These are phyloP conservation scores for Populus hybrid DNA, from an alignment of 441 rosid genomes.

Conservation along the genomic window DNA sequence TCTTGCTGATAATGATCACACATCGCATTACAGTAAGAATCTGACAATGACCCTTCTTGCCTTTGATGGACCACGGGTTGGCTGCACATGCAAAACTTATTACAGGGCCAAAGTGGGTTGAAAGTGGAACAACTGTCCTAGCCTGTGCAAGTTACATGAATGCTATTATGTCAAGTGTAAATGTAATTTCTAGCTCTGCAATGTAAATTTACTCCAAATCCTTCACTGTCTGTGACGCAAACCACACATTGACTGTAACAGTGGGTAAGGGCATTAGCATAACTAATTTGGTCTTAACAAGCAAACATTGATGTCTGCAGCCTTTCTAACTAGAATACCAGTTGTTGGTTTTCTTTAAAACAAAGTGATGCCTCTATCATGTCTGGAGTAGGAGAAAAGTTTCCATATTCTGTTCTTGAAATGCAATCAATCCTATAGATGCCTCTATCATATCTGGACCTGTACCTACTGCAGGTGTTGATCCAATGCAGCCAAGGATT, in stretches of 20 bases:
- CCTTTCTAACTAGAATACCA: conserved; percentile 10
- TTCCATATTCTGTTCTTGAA: conserved; percentile 19
- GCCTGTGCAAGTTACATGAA: neutral
- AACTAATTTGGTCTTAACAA: conserved; percentile 6
- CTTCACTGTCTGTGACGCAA: neutral
- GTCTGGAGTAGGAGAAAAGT: conserved; percentile 15
- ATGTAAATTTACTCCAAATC: neutral
- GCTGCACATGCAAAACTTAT: conserved; percentile 6
- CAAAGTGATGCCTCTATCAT: conserved; percentile 27
- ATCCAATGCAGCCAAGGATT: neutral
- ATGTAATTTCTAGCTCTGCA: neutral
- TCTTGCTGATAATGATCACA: neutral
- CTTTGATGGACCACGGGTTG: neutral
- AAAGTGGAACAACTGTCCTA: neutral
- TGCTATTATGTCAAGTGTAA: neutral
- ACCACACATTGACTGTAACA: conserved; percentile 4
- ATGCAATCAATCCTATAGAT: conserved; percentile 5
- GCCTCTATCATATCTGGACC: no score
- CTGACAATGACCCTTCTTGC: neutral
- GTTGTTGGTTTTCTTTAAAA: conserved; percentile 22
- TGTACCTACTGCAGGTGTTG: neutral
- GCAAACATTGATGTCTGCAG: conserved; percentile 2
- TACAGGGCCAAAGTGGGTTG: neutral
- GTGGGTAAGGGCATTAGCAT: neutral
- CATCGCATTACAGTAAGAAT: neutral